Conservation (phyloP, 106 monocot species). For the Xerophyta viscosa region DNA sequence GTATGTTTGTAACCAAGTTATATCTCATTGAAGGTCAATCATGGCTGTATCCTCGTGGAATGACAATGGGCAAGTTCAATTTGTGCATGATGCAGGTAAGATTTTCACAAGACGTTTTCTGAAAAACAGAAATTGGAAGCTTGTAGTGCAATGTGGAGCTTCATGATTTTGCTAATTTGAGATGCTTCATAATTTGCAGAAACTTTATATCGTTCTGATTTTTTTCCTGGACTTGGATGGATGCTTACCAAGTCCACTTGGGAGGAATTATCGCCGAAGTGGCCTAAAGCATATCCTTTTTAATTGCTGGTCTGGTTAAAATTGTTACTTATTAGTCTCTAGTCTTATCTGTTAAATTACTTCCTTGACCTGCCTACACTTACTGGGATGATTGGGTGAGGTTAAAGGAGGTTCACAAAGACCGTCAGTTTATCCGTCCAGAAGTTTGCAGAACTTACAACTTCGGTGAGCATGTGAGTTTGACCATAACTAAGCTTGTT, state of each 20-base stretch:
- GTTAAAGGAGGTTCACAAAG: constrained; percentile 78
- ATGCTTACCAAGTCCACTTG: constrained; percentile 91
- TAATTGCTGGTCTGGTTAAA: too few relatives aligned
- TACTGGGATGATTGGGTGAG: constrained; percentile 99
- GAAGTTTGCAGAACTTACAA: constrained; percentile 99
- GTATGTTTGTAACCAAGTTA: background rate
- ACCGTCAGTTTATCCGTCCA: constrained; percentile 91
- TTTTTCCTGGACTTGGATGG: constrained; percentile 99
- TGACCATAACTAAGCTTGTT: too few relatives aligned
- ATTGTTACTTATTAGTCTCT: background rate
- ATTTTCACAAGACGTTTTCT: constrained; percentile 1
- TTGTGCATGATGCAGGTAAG: constrained; percentile 87
- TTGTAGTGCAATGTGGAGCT: too few relatives aligned
- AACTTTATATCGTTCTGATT: constrained; percentile 91
- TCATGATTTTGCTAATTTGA: background rate
- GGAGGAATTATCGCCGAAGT: constrained; percentile 95
- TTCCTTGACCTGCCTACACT: constrained; percentile 84
- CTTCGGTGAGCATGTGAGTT: constrained; percentile 95
- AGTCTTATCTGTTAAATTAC: background rate
- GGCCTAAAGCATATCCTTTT: constrained; percentile 99
- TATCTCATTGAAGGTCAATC: constrained; percentile 49
- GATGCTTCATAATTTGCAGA: constrained; percentile 32
- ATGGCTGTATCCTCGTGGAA: constrained; percentile 99
- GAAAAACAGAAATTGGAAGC: too few relatives aligned
- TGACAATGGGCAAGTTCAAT: constrained; percentile 93